Base-by-base conservation (phyloP, 805 yeast species). In the Ogataea kodamae region DNA sequence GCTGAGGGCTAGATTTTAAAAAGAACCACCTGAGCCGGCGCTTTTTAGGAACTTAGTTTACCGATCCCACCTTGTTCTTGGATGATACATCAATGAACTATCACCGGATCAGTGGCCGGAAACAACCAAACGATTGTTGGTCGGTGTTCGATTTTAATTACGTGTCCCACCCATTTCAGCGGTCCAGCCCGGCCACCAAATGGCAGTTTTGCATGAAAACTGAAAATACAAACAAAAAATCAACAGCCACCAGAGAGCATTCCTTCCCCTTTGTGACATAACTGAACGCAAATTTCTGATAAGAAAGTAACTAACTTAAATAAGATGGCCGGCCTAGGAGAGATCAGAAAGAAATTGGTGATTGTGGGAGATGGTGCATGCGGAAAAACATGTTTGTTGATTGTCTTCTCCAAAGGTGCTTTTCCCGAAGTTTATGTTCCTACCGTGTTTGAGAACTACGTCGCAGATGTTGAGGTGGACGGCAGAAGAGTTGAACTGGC, bases 361-460 rank as follows among this genome's bases (percentile, higher is more conserved):
- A 85, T 88, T 57, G 96, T 87, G 37, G 96, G 96, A 64, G 96
- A 87, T 63, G 96, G 96, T 77, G 95, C 95, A 39, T 88, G 96
- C 71, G 96, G 96, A 69, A 87, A 87, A 60, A 88, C 96, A 6
- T 88, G 95, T 75, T 69, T 87, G 52, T 72, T 87, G 62, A 87
- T 88, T 68, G 83, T 76, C 40, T 83, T 78, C 62, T 83, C 83
- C 52, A 86, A 81, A 67, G 95, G 87, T 56, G 85, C 80, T 48
- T 88, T 87, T 72, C 96, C 96, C 40, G 94, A 86, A 62, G 90
- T 86, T 44, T 87, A 87, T 59, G 96, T 88, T 30, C 96, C 96
- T 57, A 87, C 96, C 15, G 97, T 90, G 42, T 90, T 90, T 56
- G 97, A 90, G 63, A 92, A 89, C 71, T 92, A 90, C 64, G 97